These are phyloP conservation scores for Eurotiales sp. DNA, from an alignment of 2,329 filamentous ascomycete genomes.

Conservation along the genomic window DNA sequence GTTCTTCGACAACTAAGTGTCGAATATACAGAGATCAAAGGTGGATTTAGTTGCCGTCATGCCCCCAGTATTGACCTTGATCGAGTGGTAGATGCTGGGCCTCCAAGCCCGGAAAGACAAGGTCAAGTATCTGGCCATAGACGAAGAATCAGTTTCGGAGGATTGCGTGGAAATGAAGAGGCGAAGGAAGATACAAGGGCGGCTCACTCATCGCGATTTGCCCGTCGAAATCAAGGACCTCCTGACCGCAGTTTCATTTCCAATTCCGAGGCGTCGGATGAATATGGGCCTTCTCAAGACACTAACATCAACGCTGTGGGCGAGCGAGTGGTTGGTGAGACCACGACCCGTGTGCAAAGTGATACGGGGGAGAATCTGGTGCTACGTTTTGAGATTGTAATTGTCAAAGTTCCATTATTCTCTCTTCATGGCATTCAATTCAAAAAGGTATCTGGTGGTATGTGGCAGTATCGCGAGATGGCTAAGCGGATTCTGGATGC, in stretches of 20 bases:
- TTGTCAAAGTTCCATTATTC: conserved; percentile 93
- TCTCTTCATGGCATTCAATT: conserved; percentile 95
- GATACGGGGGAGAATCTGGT: conserved; percentile 82
- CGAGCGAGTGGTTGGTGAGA: conserved; percentile 71
- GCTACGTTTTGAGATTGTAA: conserved; percentile 89
- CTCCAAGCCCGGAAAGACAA: conserved; percentile 54
- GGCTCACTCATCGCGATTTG: conserved; percentile 43
- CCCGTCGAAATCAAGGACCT: conserved; percentile 43
- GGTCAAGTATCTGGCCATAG: conserved; percentile 56
- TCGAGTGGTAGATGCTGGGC: conserved; percentile 61
- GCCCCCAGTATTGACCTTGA: conserved; percentile 84
- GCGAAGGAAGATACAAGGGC: conserved; percentile 58
- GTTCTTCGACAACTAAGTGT: conserved; percentile 84
- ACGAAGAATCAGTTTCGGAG: conserved; percentile 80
- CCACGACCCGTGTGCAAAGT: conserved; percentile 84
- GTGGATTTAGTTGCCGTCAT: conserved; percentile 87
- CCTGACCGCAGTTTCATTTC: conserved; percentile 71
- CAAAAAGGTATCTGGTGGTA: conserved; percentile 91
- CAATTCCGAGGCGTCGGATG: conserved; percentile 81
- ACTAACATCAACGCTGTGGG: conserved; percentile 45
- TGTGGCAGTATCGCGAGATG: conserved; percentile 99
- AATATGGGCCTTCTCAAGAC: conserved; percentile 56
- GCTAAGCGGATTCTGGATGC: conserved; percentile 90
- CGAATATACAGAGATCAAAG: conserved; percentile 88
- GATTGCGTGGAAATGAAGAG: conserved; percentile 64